phyloP scores from a whole-genome alignment of 495 filamentous ascomycete species.

The Podospora fimiseda region DNA sequence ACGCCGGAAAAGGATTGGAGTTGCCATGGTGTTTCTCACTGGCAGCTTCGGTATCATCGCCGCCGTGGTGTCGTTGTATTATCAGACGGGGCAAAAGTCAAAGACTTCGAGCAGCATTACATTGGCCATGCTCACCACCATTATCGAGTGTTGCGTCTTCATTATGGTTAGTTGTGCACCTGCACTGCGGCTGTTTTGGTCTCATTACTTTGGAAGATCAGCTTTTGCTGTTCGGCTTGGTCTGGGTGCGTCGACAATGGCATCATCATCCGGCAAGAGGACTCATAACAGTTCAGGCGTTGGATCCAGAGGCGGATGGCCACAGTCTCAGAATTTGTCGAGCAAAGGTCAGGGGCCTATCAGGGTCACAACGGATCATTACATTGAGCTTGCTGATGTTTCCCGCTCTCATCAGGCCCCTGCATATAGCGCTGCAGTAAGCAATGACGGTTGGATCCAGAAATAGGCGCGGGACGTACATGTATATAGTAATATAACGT shows the following conservation, averaged over 20 bases:
- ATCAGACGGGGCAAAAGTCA: neutral
- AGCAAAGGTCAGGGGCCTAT: neutral
- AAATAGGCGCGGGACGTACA: neutral
- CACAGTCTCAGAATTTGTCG: neutral
- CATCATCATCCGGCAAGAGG: neutral
- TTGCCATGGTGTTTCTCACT: neutral
- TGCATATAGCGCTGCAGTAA: neutral
- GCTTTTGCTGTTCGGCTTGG: neutral
- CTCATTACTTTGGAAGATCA: neutral
- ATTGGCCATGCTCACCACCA: neutral
- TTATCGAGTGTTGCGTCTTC: neutral
- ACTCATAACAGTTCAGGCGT: neutral
- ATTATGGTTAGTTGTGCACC: neutral
- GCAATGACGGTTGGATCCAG: neutral
- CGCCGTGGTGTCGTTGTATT: neutral
- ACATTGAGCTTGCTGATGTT: neutral
- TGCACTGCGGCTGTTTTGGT: neutral
- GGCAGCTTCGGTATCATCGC: neutral
- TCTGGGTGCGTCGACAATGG: neutral
- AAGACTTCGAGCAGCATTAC: neutral
- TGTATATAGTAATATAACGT: too few species aligned
- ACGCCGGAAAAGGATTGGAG: neutral
- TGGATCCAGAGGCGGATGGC: neutral
- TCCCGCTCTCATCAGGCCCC: neutral
- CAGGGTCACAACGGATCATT: neutral